Evolutionary conservation across 257 asterid species (phyloP), one percentile per base, ranked within the genome.

Genomic region (Asclepias syriaca): DNA sequence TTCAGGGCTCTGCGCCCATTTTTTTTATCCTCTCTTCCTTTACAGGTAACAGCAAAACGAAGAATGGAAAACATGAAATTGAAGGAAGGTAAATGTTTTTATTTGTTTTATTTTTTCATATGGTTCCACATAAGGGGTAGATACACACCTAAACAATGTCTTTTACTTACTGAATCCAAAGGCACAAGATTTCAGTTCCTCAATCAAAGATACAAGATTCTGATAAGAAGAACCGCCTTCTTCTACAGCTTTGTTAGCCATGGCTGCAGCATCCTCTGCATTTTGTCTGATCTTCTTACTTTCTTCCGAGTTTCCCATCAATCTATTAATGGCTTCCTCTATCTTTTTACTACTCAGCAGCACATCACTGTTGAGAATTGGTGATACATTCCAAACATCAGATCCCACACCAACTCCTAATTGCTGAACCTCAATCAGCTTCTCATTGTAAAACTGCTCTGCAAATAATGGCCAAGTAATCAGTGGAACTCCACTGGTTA

Each of bases 381-480:
- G 72, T 2, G 8, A 1, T 0, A 0, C 0, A 8, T 71, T 63
- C 68, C 80, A 81, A 13, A 49, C 53, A 32, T 77, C 78, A 2
- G 71, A 59, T 14, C 85, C 80, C 0, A 78, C 75, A 2, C 75
- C 18, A 4, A 81, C 71, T 29, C 81, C 80, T 13, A 74, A 24
- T 16, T 32, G 56, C 27, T 78, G 67, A 40, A 78, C 40, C 68
- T 43, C 50, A 21, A 72, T 11, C 8, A 69, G 60, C 58, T 78
- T 78, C 72, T 82, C 83, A 27, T 73, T 78, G 70, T 75, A 78
- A 61, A 82, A 78, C 34, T 75, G 81, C 58, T 81, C 83, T 0
- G 83, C 75, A 22, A 69, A 81, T 10, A 81, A 10, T 1, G 83
- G 85, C 81, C 85, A 78, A n/a, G 85, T 78, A n/a, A 75, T 78